These are phyloP conservation scores for Scorias spongiosa DNA, from an alignment of 2,329 filamentous ascomycete genomes.

Conservation along the genomic window DNA sequence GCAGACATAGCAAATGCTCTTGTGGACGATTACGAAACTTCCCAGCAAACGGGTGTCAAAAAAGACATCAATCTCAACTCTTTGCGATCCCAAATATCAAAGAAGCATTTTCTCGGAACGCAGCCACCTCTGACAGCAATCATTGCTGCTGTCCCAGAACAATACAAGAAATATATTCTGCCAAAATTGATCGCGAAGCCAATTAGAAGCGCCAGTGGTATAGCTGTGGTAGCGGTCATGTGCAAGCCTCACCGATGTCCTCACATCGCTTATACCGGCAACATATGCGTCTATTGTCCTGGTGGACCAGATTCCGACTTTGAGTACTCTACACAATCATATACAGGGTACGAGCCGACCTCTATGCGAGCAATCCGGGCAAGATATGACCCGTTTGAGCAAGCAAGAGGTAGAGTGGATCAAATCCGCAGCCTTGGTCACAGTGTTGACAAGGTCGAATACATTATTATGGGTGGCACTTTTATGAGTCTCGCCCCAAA, in stretches of 20 bases:
- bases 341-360: conserved; percentile 95
- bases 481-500: conserved; percentile 91
- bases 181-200: conserved; percentile 95
- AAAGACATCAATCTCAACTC: conserved; percentile 89
- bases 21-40: conserved; percentile 83
- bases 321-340: conserved; percentile 97
- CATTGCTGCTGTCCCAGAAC: conserved; percentile 95
- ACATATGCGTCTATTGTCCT: conserved; percentile 97
- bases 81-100: conserved; percentile 71
- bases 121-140: conserved; percentile 91
- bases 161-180: conserved; percentile 98
- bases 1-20: conserved; percentile 88
- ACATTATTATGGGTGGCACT: conserved; percentile 98
- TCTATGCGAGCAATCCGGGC: conserved; percentile 97
- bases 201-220: conserved; percentile 87
- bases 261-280: conserved; percentile 95
- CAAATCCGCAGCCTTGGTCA: conserved; percentile 92
- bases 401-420: conserved; percentile 87
- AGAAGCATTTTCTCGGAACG: conserved; percentile 78
- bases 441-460: conserved; percentile 97
- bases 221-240: conserved; percentile 97
- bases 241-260: conserved; percentile 97
- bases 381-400: conserved; percentile 94
- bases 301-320: conserved; percentile 97
- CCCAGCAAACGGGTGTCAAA: conserved; percentile 55